These are phyloP conservation scores for Xylariaceae sp. DNA, from an alignment of 2,329 filamentous ascomycete genomes.

Conservation along the genomic window DNA sequence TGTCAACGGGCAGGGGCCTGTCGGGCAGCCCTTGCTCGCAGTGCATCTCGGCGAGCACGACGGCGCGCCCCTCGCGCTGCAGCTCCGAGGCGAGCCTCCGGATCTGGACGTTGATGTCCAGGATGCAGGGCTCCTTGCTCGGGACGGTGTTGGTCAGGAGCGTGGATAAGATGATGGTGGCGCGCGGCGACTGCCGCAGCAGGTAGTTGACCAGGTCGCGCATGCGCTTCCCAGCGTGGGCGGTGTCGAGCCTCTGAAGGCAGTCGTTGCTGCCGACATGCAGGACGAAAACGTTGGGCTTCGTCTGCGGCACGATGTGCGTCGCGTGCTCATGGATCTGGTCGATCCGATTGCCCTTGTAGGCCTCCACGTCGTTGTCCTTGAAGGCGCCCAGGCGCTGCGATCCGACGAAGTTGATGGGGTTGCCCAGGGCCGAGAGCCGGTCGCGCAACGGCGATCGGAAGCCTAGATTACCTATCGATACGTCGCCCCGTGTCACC, in stretches of 20 bases:
- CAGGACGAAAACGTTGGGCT: slow-evolving; percentile 27
- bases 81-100: slow-evolving; percentile 12
- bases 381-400: slow-evolving; percentile 22
- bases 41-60: slow-evolving; percentile 27
- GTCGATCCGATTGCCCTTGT: slow-evolving; percentile 23
- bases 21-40: slow-evolving; percentile 16
- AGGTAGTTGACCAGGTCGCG: slow-evolving; percentile 22
- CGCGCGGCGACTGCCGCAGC: slow-evolving; percentile 17
- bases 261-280: slow-evolving; percentile 30
- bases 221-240: slow-evolving; percentile 18
- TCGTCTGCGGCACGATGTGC: slow-evolving; percentile 15
- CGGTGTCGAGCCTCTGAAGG: slow-evolving; percentile 20
- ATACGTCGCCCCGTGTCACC: slow-evolving; percentile 22
- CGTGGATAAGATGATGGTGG: slow-evolving; percentile 25
- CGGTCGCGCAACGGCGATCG: slow-evolving; percentile 27
- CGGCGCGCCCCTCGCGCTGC: slow-evolving; percentile 9
- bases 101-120: slow-evolving; percentile 22
- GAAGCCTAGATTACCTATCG: slow-evolving; percentile 21
- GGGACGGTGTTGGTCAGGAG: slow-evolving; percentile 23
- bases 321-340: slow-evolving; percentile 21
- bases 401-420: slow-evolving; percentile 28
- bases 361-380: slow-evolving; percentile 28
- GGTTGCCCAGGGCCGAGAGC: slow-evolving; percentile 20
- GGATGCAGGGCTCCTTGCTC: slow-evolving; percentile 17
- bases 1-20: slow-evolving; percentile 16